Percentiles rank a stretch among this genome's conserved stretches.
phyloP scores from a whole-genome alignment of 352 stramenopile species.

The Globisporangium camurandrum region DNA sequence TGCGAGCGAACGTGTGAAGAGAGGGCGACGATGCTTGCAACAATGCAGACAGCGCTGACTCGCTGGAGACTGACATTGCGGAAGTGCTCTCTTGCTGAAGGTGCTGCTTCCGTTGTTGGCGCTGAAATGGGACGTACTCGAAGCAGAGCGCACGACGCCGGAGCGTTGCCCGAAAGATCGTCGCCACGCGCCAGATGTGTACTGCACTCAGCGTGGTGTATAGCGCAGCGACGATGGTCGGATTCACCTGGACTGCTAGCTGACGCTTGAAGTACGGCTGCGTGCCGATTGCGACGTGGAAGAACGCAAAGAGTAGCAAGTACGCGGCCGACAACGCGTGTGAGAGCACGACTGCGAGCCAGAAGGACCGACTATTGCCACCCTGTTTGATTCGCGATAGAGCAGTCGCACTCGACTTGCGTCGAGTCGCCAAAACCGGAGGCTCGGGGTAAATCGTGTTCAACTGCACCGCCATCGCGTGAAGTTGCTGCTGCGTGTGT shows the following conservation, averaged over 20 bases:
- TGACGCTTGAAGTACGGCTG: constrained; percentile 6
- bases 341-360: not conserved
- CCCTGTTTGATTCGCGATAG: not conserved
- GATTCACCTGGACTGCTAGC: constrained; percentile 3
- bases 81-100: not conserved
- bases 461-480: no score
- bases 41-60: not conserved
- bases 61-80: not conserved
- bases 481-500: no score
- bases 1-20: not conserved
- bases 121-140: not conserved
- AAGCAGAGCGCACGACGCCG: not conserved
- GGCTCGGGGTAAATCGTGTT: no score
- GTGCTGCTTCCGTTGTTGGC: not conserved
- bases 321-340: not conserved
- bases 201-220: constrained; percentile 1
- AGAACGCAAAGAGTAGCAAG: constrained; percentile 1
- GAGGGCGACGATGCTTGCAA: not conserved
- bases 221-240: not conserved
- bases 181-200: not conserved
- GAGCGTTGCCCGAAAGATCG: not conserved
- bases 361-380: not conserved
- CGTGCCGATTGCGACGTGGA: constrained; percentile 1
- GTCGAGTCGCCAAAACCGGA: no score
- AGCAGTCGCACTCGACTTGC: no score